Conservation (phyloP, 1,139 yeast species). For the Blastobotrys serpentis region DNA sequence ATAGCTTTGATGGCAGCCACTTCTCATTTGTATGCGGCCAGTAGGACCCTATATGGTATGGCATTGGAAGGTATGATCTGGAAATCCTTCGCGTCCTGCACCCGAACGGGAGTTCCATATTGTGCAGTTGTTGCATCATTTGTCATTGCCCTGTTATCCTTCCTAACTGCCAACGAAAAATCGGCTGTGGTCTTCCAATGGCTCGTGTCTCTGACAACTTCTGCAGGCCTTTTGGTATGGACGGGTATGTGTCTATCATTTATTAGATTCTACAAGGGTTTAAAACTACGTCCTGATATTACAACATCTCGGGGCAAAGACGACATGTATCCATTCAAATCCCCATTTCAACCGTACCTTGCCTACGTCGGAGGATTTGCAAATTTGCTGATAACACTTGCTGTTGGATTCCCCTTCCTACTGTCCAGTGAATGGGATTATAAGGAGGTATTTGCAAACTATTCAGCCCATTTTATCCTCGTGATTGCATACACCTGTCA, state of each 20-base stretch:
- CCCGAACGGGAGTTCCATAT: conserved; percentile 69
- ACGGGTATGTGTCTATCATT: conserved; percentile 75
- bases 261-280: conserved; percentile 67
- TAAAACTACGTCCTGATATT: conserved; percentile 47
- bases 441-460: conserved; percentile 63
- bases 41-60: conserved; percentile 74
- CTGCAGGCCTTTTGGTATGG: conserved; percentile 77
- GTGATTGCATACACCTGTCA: conserved; percentile 55
- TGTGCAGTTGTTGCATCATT: conserved; percentile 64
- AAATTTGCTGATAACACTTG: conserved; percentile 53
- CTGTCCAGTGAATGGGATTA: conserved; percentile 61
- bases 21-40: conserved; percentile 74
- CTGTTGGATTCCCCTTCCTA: conserved; percentile 69
- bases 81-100: conserved; percentile 56
- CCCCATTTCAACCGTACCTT: conserved; percentile 74
- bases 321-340: conserved; percentile 62
- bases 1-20: conserved; percentile 78
- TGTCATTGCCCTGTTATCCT: conserved; percentile 59
- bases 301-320: conserved; percentile 32
- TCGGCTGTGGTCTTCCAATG: conserved; percentile 68
- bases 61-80: conserved; percentile 73
- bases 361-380: conserved; percentile 68
- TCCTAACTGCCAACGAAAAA: conserved; percentile 54
- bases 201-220: conserved; percentile 61
- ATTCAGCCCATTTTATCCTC: conserved; percentile 62